Base-by-base conservation (phyloP, 106 monocot genomes). In the Dioscorea alata region DNA sequence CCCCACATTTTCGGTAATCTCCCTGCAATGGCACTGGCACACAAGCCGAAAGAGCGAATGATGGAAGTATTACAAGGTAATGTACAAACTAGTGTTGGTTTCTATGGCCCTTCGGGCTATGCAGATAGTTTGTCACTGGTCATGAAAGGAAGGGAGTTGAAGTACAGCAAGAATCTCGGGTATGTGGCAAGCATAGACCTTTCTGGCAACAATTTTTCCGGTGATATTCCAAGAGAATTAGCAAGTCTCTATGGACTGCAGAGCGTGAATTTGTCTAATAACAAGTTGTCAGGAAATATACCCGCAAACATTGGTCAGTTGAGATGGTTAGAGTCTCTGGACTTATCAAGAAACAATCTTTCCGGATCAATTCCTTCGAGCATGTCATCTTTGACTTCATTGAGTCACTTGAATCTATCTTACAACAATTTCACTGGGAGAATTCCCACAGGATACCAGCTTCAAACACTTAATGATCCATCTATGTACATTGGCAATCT, bases 341-440 rank as follows among this genome's bases (percentile, higher is more conserved):
- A 79, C 28, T 53, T 83, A 5, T 83, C 75, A 6, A 51, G 50
- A 6, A 82, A 82, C 60, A 23, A 60, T 4, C 35, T 82, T n/a
- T 58, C 63, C 1, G 78, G 82, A 20, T 50, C 15, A 20, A 78
- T 83, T 59, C 78, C 83, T 48, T 19, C 22, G 0, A 58, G 14
- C 69, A 69, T 82, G 23, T 65, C 66, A 0, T 4, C 6, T 23
- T 52, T 78, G 58, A 23, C 59, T 24, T 68, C 12, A 6, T 73
- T 82, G 18, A 66, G 32, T 56, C 6, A 73, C 73, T 62, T 77
- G 48, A 78, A 78, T 60, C 4, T 82, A 33, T 83, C 74, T 0
- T 70, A 70, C 17, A 78, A 78, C 48, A 70, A 78, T 53, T 22
- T 83, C 1, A 70, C 73, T 1, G 78, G 78, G 9, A 52, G 23